Evolutionary conservation across 805 yeast genomes (phyloP).

Genomic region (Pichia phayaonensis): DNA sequence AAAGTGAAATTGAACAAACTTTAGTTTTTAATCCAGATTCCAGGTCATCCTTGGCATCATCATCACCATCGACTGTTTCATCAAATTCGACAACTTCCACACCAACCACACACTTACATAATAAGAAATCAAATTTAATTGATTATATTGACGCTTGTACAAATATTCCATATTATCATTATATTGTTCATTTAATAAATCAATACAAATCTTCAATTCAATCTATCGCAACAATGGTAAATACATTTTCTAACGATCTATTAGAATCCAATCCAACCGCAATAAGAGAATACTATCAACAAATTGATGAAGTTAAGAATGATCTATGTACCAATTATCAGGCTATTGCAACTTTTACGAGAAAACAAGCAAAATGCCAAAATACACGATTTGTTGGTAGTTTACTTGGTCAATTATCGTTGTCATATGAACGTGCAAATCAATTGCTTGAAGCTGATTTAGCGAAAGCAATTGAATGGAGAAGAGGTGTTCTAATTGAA

Average conservation of each 20-base stretch:
- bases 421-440: conserved; percentile 22
- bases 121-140: conserved; percentile 12
- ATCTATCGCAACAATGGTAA: conserved; percentile 20
- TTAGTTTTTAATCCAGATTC: conserved; percentile 5
- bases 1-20: conserved; percentile 15
- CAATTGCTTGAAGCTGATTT: conserved; percentile 16
- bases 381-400: conserved; percentile 23
- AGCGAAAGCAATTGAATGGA: conserved; percentile 18
- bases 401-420: conserved; percentile 21
- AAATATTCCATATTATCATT: conserved; percentile 25
- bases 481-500: conserved; percentile 18
- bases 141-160: conserved; percentile 26
- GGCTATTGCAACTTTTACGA: conserved; percentile 25
- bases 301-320: conserved; percentile 17
- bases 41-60: background rate
- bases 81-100: conserved; percentile 8
- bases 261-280: conserved; percentile 26
- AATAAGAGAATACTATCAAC: conserved; percentile 25
- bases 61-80: background rate
- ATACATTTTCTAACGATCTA: conserved; percentile 23
- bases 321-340: conserved; percentile 25
- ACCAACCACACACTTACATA: conserved; percentile 4
- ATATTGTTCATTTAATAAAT: conserved; percentile 23
- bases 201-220: conserved; percentile 23
- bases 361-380: conserved; percentile 25